Percentiles rank a stretch among this genome's conserved stretches.
phyloP scores from a whole-genome alignment of 768 basidiomycete genomes.

The Saitozyma podzolica region DNA sequence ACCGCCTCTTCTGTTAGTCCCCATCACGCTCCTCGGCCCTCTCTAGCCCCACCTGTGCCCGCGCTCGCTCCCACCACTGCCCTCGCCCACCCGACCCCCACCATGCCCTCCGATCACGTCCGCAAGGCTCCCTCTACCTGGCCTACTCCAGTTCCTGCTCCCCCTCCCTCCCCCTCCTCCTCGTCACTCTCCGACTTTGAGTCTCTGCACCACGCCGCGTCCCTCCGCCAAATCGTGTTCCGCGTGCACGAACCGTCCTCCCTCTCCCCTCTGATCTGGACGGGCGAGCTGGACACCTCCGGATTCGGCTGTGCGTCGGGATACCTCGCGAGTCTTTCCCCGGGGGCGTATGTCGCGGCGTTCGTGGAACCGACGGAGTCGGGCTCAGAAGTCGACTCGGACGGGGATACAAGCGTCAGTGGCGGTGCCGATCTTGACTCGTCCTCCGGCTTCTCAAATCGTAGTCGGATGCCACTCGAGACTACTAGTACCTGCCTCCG shows the following conservation, averaged over 20 bases:
- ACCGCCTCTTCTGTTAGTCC: no score
- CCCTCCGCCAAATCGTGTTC: constrained; percentile 13
- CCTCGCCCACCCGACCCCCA: background rate
- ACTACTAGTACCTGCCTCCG: no score
- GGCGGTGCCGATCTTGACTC: background rate
- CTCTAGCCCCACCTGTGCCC: background rate
- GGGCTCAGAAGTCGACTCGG: no score
- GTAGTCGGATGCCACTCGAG: no score
- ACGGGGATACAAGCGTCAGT: no score
- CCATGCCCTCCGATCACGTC: background rate
- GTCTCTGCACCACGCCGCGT: background rate
- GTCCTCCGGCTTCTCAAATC: constrained; percentile 7
- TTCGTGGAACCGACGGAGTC: no score
- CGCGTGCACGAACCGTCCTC: constrained; percentile 19
- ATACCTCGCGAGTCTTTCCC: no score
- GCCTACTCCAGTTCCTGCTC: background rate
- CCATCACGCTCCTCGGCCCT: background rate
- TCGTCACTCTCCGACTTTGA: background rate
- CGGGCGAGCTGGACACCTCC: constrained; percentile 11
- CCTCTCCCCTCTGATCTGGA: constrained; percentile 20
- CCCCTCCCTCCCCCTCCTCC: background rate
- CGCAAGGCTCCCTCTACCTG: background rate
- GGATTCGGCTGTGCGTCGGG: constrained; percentile 12
- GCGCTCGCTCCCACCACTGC: background rate
- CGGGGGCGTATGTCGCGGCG: no score